Base-by-base conservation (phyloP, 2,329 filamentous ascomycete genomes). In the Bipolaris victoriae region DNA sequence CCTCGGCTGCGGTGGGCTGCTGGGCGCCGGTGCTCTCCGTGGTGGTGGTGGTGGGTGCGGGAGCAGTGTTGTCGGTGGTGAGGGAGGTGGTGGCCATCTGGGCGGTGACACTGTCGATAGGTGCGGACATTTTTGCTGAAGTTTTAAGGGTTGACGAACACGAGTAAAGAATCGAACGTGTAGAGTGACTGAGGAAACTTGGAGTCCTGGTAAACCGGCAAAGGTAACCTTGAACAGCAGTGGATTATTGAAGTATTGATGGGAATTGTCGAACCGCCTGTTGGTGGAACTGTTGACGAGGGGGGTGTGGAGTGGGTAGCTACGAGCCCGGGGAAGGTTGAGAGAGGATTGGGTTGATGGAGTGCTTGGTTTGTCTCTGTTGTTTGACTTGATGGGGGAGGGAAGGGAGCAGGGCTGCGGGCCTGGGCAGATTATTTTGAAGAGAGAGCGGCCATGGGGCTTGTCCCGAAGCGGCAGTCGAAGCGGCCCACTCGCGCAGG, bases 21-120 rank as follows among this genome's bases (percentile, higher is more conserved):
- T 80, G 78, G 72, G 78, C 78, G 75, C 77, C 79, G 67, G 78
- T 76, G 68, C 76, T 78, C 69, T 83, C 84, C 76, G 80, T 78
- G 45, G 52, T 49, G 24, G 52, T n/a, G 37, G 54, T 49, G 26
- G 52, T n/a, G 39, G 54, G 29, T 43, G 49, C 49, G 46, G 46
- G 33, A 52, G 66, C 55, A 55, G 66, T 58, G 60, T 59, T 61
- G 50, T 55, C 53, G 77, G 88, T 84, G 77, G 83, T 82, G 79
- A 89, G 79, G 77, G 83, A 82, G 80, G 85, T 84, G 79, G 84
- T 85, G 79, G 87, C 85, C 84, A 90, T 80, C 78, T 82, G 80
- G 84, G 83, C 83, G 83, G 90, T 88, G 85, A 90, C 86, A 85
- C 90, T 88, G 82, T 90, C 89, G 84, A 91, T 86, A 83, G 80